Base-by-base conservation (phyloP, 768 basidiomycete genomes). In the Leccinellum luteum region DNA sequence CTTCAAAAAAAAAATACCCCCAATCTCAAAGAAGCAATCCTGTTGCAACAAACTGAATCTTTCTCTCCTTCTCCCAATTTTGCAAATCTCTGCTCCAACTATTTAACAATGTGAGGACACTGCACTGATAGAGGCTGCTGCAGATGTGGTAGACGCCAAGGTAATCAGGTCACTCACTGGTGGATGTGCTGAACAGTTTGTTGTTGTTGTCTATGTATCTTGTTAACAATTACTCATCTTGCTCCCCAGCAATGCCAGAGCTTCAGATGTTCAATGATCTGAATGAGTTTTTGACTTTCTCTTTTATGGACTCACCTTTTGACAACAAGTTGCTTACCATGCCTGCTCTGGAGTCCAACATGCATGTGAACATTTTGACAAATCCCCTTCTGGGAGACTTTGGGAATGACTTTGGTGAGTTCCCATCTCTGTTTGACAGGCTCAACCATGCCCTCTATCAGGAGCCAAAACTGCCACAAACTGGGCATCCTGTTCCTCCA, bases 101-200 rank as follows among this genome's bases (percentile, higher is more conserved):
- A 90, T 71, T 71, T 90, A 68, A 82, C 74, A 59, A 91, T 91
- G 89, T 15, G 59, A 61, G 66, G 70, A 69, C 60, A 54, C 65
- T 38, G 67, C 65, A 47, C 65, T 69, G 1, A 60, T 65, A 51
- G 59, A 66, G n/a, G 58, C 66, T 44, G 70, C 48, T 25, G 14
- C 63, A 30, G 47, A 48, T 3, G 58, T 65, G 34, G 58, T 69
- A 57, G 67, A 73, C 2, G 59, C 55, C 21, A 73, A 72, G 3
- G 66, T 73, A 17, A 68, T 77, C 28, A 72, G 67, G 59, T 74
- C 77, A 1, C 60, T 78, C 13, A 68, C n/a, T n/a, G n/a, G n/a
- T 78, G 65, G 74, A 74, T 48, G 73, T 79, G 13, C 47, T 78
- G 27, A 70, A 73, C 64, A 76, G 77, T 78, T 54, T 25, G 63